Base-by-base conservation (phyloP, 805 yeast species). In the Lipomyces yamadae region DNA sequence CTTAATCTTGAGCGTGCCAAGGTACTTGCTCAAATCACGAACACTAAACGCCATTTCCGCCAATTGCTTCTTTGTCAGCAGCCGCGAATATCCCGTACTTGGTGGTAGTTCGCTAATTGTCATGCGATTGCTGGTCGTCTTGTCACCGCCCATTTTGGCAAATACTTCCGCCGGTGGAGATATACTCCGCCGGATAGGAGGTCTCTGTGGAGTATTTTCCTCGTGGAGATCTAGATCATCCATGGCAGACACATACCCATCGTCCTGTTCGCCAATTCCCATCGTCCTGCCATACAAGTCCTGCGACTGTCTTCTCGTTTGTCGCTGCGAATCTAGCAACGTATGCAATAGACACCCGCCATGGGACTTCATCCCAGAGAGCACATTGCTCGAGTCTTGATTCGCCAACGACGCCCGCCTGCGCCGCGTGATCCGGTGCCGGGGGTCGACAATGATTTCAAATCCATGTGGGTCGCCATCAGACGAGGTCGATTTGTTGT, bases 1-100 rank as follows among this genome's bases (percentile, higher is more conserved):
- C 72, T 87, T 88, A 37, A 92, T 67, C 42, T 57, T 58, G 53
- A 67, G 33, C 4, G 67, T 71, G 59, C 77, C 75, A 57, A 75
- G 69, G 58, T 73, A 74, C 60, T 72, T 73, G 63, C 74, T 72
- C 52, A 75, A 66, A 58, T 75, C 78, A 11, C 78, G 70, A 24
- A 75, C 75, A 45, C 75, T 72, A 58, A 73, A 66, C 24, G 75
- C 78, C 72, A 75, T 71, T 24, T 75, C 75, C 6, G 75, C 71
- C 24, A 75, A 68, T 24, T 72, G 74, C 52, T 73, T 72, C 60
- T 74, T 74, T 24, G 74, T 69, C 61, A 75, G 62, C 32, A 63
- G 62, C 56, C 69, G 70, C 24, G 71, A 56, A 24, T 55, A 67
- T 7, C 67, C 57, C n/a, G 59, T 18, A 11, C 56, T 56, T 56